Evolutionary conservation across 805 yeast genomes (phyloP).

Genomic region (Saccharomycopsis selenospora): DNA sequence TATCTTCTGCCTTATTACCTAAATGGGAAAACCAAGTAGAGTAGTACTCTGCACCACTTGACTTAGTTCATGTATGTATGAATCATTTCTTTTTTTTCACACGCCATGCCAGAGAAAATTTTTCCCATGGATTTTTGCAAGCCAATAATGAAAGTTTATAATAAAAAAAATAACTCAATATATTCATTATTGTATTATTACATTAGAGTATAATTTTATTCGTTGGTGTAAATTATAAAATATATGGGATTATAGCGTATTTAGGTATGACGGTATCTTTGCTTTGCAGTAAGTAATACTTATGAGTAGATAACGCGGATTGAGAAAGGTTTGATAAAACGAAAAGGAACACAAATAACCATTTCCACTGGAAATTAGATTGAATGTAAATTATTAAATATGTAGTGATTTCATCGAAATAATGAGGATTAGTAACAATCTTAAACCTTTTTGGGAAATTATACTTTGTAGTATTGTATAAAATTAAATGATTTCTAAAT

Average conservation of each 20-base stretch:
- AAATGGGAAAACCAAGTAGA: too few relatives aligned
- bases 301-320: conserved; percentile 10
- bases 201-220: too few relatives aligned
- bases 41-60: too few relatives aligned
- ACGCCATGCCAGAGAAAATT: too few relatives aligned
- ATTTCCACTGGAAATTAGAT: conserved; percentile 2
- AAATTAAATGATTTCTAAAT: conserved; percentile 26
- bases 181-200: too few relatives aligned
- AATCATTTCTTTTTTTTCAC: too few relatives aligned
- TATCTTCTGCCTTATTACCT: too few relatives aligned
- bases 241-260: conserved; percentile 16
- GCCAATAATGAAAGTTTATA: too few relatives aligned
- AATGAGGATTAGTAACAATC: conserved; percentile 58
- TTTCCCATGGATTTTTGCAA: too few relatives aligned
- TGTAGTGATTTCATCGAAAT: conserved; percentile 55
- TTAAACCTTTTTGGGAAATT: conserved; percentile 46
- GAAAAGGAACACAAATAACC: conserved; percentile 9
- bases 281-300: conserved; percentile 2
- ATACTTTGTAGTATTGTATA: conserved; percentile 48
- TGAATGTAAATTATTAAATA: conserved; percentile 29
- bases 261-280: conserved; percentile 10
- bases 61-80: too few relatives aligned
- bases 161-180: too few relatives aligned
- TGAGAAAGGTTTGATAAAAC: conserved; percentile 12
- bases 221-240: conserved; percentile 10